Percentiles rank a stretch among this genome's conserved stretches.
Conservation (phyloP, 768 basidiomycete genomes). For the Phylloporus sp. region DNA sequence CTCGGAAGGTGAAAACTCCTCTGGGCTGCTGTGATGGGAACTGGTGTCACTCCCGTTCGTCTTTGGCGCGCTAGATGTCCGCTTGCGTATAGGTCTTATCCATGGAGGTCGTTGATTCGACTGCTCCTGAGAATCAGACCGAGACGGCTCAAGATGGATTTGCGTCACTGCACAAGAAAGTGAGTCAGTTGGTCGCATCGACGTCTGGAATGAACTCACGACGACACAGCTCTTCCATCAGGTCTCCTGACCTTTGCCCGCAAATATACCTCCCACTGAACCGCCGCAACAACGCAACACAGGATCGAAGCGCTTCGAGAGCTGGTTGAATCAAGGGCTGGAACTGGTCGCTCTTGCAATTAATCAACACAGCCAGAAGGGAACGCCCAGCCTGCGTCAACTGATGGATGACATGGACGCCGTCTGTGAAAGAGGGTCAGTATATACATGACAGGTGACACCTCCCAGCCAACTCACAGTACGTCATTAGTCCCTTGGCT, state of each 20-base stretch:
- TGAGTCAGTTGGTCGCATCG: conserved; percentile 7
- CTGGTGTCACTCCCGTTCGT: conserved; percentile 41
- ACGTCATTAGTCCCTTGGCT: conserved; percentile 89
- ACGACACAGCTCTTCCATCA: conserved; percentile 95
- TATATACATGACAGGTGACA: conserved; percentile 4
- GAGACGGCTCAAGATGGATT: conserved; percentile 75
- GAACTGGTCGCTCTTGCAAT: conserved; percentile 77
- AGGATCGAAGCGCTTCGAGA: conserved; percentile 82
- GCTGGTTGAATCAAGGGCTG: conserved; percentile 76
- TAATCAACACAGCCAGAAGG: conserved; percentile 80
- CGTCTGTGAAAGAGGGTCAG: conserved; percentile 49
- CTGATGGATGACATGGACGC: conserved; percentile 94
- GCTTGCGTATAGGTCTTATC: conserved; percentile 86
- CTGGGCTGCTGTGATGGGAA: conserved; percentile 54
- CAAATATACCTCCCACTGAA: conserved; percentile 93
- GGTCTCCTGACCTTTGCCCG: conserved; percentile 83
- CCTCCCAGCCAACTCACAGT: conserved; percentile 56
- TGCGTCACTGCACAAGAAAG: conserved; percentile 56
- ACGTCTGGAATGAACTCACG: conserved; percentile 39
- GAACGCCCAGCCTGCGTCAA: conserved; percentile 92
- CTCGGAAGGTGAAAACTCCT: conserved; percentile 61
- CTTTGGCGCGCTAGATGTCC: conserved; percentile 48
- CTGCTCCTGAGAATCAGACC: conserved; percentile 47
- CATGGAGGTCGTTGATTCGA: conserved; percentile 67
- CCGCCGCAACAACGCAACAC: conserved; percentile 79